Percentiles rank a stretch among this genome's conserved stretches.
Evolutionary conservation across 768 basidiomycete species (phyloP).

Genomic region (Russula brevipes): DNA sequence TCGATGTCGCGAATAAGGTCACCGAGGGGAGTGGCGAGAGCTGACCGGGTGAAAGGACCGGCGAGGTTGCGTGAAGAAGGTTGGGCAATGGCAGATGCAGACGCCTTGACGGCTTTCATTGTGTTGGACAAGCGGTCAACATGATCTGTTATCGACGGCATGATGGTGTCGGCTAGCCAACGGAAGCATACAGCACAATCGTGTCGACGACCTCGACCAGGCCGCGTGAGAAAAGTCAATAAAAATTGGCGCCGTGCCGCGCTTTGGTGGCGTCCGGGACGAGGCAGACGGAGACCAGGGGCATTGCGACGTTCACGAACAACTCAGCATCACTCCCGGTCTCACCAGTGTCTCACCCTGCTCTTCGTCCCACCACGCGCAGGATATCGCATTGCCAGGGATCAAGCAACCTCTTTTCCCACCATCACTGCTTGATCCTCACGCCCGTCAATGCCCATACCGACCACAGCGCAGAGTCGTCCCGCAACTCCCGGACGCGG

Average conservation of each 20-base stretch:
- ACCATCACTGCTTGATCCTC: neutral
- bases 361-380: neutral
- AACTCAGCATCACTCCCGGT: too few species aligned
- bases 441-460: constrained; percentile 9
- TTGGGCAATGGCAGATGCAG: constrained; percentile 34
- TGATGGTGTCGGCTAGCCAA: constrained; percentile 23
- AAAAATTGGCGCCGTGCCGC: too few species aligned
- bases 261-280: neutral
- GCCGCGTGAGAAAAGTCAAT: too few species aligned
- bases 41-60: constrained; percentile 57
- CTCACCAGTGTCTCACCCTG: too few species aligned
- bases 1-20: constrained; percentile 80
- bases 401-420: neutral
- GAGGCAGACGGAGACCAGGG: neutral
- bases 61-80: neutral
- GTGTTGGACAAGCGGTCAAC: constrained; percentile 58
- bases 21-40: constrained; percentile 57
- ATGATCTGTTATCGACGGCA: constrained; percentile 59
- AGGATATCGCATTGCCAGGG: neutral
- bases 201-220: too few species aligned
- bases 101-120: constrained; percentile 46
- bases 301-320: too few species aligned
- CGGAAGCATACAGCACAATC: too few species aligned
- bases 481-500: constrained; percentile 31
- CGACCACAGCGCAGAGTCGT: constrained; percentile 10